Percentiles rank a stretch among this genome's conserved stretches.
Conservation (phyloP, 83 land plant species). For the Thuja plicata region DNA sequence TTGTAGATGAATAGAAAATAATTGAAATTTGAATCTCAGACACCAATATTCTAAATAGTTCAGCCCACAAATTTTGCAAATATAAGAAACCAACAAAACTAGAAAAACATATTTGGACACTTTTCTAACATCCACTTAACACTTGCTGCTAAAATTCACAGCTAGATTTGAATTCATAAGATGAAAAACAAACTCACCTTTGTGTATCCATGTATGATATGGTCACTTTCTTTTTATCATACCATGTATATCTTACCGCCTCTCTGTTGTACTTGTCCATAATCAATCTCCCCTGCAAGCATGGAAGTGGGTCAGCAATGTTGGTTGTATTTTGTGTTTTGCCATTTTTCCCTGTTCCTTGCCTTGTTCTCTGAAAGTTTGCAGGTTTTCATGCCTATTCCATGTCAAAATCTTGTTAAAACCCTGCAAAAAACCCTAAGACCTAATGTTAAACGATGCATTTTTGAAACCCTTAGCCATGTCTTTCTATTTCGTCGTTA, state of each 20-base stretch:
- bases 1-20: neutral
- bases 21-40: neutral
- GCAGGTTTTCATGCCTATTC: too few relatives aligned
- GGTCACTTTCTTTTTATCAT: constrained; percentile 57
- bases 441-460: too few relatives aligned
- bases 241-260: constrained; percentile 78
- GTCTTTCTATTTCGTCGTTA: too few relatives aligned
- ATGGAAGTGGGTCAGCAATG: neutral
- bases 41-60: neutral
- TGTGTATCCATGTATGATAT: constrained; percentile 82
- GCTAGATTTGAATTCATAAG: neutral
- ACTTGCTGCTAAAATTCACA: neutral
- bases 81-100: neutral
- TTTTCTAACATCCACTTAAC: neutral
- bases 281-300: constrained; percentile 57
- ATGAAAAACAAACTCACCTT: constrained; percentile 54
- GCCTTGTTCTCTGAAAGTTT: too few relatives aligned
- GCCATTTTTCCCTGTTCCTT: too few relatives aligned
- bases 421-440: too few relatives aligned
- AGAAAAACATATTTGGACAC: too few relatives aligned
- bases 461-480: too few relatives aligned
- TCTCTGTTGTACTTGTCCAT: constrained; percentile 74
- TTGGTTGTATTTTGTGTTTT: too few relatives aligned
- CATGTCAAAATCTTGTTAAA: too few relatives aligned
- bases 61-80: neutral